Base-by-base conservation (phyloP, 78 protist genomes). In the Salpingoeca rosetta region DNA sequence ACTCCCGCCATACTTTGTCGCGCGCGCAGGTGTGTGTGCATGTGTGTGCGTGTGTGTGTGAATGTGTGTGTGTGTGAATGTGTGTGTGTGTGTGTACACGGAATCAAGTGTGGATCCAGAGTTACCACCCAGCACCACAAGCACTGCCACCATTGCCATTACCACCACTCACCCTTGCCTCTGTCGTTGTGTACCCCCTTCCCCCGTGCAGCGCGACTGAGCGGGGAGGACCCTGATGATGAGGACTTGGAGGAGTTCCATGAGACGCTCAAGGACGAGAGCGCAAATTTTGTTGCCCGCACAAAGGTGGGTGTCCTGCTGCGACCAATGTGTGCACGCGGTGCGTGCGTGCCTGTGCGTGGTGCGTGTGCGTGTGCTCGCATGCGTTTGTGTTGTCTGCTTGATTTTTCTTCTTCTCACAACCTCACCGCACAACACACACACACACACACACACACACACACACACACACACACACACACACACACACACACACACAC, bases 1-100 rank as follows among this genome's bases (percentile, higher is more conserved):
- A 77, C 79, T 88, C 36, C 90, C 90, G 76, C 90, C 90, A 11
- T 87, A 86, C 83, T 78, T 76, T 45, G n/a, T 90, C 26, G 82
- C 88, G 10, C 78, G 74, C 26, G 81, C n/a, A n/a, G n/a, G n/a
- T n/a, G n/a, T n/a, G 80, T 36, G 37, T 76, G 80, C 35, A n/a
- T 76, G 31, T 76, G 37, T n/a, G 80, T 36, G 37, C 43, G 31
- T 28, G 80, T 27, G 31, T 76, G 43, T 76, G 80, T 76, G 37
- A 35, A 27, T 0, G 80, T 28, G 43, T 76, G 80, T 36, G 37
- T 28, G 37, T 76, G 80, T 76, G 80, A 35, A n/a, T 76, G 80
- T 76, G 80, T 76, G 80, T 76, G 79, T 76, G 79, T 76, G 79
- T 76, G 79, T 36, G 80, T 76, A 27, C 35, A 27, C 35, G 1